Evolutionary conservation across 306 rosid species (phyloP), one percentile per base, ranked within the genome.

Genomic region (Datisca glomerata): DNA sequence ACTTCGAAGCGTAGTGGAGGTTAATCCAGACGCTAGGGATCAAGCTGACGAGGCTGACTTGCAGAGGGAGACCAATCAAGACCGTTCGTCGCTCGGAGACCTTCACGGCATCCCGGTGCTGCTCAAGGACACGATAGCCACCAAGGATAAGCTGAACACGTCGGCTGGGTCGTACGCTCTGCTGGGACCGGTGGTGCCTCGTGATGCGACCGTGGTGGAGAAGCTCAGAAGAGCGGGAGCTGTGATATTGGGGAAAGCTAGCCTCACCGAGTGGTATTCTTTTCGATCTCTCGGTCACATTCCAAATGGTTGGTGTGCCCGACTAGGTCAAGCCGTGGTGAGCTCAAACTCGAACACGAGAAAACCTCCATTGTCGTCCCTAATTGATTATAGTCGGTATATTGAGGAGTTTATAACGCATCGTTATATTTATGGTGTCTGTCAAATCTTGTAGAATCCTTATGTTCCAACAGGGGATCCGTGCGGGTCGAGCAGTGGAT

Each of bases 71-170:
- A 25, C 23, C 8, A 21, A 13, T 10, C 14, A 19, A 16, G 29
- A 50, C 35, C 29, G 46, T 21, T 19, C 34, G 22, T 3, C 36
- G 33, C 11, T 41, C 15, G 57, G 64, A 8, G 33, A 33, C 19
- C 57, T 75, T 12, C 80, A 80, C 15, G 91, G 85, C 13, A 31
- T 80, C 1, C 91, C 91, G 2, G 61, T 80, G 56, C 53, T 80
- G 42, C 50, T 75, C 12, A 80, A 80, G 69, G 91, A 80, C 25
- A 59, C 49, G 47, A 72, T 75, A 3, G 77, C 61, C 4, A 75
- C 80, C 24, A 50, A 50, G 39, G 92, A 75, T 22, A 47, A 54
- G 77, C 43, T 72, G 21, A 80, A 80, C 52, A 72, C 75, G 2
- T 72, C 92, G 1, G 73, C 64, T 1, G 85, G 81, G 14, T 75